phyloP scores from a whole-genome alignment of 2,329 filamentous ascomycete genomes.

The Beauveria varroae region DNA sequence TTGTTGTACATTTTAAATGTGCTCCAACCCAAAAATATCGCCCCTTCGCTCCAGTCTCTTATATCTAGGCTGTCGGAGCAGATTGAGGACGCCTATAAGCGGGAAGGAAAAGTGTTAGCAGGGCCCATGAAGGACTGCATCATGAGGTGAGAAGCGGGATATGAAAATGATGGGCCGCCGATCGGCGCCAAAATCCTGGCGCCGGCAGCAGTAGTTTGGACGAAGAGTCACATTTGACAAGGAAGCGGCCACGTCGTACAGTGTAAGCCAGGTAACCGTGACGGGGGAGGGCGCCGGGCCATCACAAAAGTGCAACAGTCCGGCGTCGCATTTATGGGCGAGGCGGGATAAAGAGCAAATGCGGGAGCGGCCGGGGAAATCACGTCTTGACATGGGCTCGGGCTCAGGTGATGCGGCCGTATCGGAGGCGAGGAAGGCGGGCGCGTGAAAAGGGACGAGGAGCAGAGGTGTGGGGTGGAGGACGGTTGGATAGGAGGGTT shows the following conservation, averaged over 20 bases:
- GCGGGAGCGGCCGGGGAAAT: background rate
- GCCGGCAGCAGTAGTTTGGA: background rate
- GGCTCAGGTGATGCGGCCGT: constrained; percentile 1
- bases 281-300: background rate
- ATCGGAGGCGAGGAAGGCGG: background rate
- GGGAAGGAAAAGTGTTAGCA: no score
- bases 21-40: no score
- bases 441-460: background rate
- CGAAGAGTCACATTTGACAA: background rate
- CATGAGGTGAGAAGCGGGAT: no score
- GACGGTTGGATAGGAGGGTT: no score
- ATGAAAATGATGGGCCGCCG: background rate
- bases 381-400: background rate
- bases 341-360: background rate
- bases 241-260: background rate
- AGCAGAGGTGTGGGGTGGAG: background rate
- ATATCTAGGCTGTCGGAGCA: no score
- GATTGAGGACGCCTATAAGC: no score
- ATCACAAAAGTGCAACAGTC: background rate
- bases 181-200: background rate
- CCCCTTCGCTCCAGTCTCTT: no score
- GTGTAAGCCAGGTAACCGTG: no score
- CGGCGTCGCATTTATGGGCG: background rate
- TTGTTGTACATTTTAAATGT: no score
- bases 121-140: no score